Percentiles rank a stretch among this genome's conserved stretches.
Evolutionary conservation across 129 eudicot species (phyloP).

Genomic region (Kitagawia praeruptora): DNA sequence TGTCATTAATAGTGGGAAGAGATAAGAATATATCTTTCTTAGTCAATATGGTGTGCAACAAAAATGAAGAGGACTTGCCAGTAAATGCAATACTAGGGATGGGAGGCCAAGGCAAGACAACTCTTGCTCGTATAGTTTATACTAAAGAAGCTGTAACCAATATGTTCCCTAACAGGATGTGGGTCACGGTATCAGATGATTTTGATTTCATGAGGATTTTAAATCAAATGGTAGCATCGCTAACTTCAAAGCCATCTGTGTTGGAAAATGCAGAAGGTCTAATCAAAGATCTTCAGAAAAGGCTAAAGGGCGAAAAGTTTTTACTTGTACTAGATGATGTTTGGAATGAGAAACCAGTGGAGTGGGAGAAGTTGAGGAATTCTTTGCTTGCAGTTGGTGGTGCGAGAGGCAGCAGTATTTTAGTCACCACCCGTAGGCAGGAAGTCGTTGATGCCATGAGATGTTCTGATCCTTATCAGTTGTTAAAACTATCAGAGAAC

Average conservation of each 20-base stretch:
- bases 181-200: neutral
- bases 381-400: constrained; percentile 12
- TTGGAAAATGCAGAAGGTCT: neutral
- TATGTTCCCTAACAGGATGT: neutral
- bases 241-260: neutral
- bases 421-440: constrained; percentile 24
- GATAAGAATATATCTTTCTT: neutral
- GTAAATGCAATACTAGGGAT: neutral
- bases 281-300: neutral
- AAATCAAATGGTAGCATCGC: neutral
- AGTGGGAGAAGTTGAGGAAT: constrained; percentile 17
- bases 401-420: constrained; percentile 8
- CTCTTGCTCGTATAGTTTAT: constrained; percentile 2
- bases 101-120: constrained; percentile 1
- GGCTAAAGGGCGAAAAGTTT: constrained; percentile 4
- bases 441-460: neutral
- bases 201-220: constrained; percentile 2
- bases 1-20: neutral
- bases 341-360: constrained; percentile 13
- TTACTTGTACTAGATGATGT: constrained; percentile 18
- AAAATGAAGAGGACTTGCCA: neutral
- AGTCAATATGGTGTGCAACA: neutral
- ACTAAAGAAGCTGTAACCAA: neutral
- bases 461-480: neutral
- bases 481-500: constrained; percentile 10